Evolutionary conservation across 2,329 filamentous ascomycete genomes (phyloP).

Genomic region (Xylariaceae sp.): DNA sequence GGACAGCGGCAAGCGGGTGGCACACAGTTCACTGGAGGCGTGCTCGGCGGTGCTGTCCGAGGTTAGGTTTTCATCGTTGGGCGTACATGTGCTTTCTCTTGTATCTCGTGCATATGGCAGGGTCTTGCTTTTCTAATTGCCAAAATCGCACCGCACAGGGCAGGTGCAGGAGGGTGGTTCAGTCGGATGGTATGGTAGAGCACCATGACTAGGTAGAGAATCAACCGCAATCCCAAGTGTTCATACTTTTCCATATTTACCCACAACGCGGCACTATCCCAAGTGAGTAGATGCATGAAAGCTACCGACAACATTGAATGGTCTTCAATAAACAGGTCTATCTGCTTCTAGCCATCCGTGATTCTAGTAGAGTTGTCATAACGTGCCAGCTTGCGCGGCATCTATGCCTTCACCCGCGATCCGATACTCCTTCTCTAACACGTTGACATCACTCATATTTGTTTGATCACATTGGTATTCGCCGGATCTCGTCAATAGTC

Average conservation of each 20-base stretch:
- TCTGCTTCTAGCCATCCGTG: too few species aligned
- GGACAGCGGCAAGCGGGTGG: conserved; percentile 66
- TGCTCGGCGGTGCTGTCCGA: conserved; percentile 64
- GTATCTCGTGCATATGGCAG: conserved; percentile 24
- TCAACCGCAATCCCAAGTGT: conserved; percentile 10
- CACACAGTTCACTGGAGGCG: conserved; percentile 78
- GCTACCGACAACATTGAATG: too few species aligned
- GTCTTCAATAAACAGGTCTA: too few species aligned
- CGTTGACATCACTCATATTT: too few species aligned
- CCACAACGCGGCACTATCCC: too few species aligned
- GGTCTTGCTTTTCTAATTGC: conserved; percentile 19
- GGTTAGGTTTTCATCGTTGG: conserved; percentile 36
- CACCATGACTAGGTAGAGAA: conserved; percentile 15
- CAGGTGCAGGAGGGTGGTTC: conserved; percentile 11
- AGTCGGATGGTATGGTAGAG: conserved; percentile 11
- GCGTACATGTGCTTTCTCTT: conserved; percentile 14
- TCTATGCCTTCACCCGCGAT: too few species aligned
- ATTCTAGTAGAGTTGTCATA: too few species aligned
- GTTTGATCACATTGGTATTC: conserved; percentile 61
- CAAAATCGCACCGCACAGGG: conserved; percentile 17
- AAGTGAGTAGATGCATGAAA: too few species aligned
- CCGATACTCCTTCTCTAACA: background rate
- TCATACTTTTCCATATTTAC: background rate
- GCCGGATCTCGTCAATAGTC: conserved; percentile 68
- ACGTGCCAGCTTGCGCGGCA: too few species aligned